These are phyloP conservation scores for Nemania sp. DNA, from an alignment of 2,329 filamentous ascomycete species.

Conservation along the genomic window DNA sequence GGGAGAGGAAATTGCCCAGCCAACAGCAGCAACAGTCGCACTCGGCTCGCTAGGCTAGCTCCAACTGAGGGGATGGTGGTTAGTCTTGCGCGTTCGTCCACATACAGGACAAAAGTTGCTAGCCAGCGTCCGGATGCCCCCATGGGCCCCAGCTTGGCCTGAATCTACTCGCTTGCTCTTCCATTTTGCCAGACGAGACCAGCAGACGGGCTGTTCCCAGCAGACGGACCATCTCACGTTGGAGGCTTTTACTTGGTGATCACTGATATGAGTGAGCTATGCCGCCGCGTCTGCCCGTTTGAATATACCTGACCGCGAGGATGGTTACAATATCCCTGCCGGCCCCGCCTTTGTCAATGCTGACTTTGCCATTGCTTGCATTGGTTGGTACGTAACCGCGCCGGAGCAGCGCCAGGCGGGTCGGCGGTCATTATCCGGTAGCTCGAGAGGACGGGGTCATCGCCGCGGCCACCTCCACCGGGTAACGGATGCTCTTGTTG, in stretches of 20 bases:
- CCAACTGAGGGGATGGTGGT: slow-evolving; percentile 2
- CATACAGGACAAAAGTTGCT: slow-evolving; percentile 2
- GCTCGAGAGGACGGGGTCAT: not conserved
- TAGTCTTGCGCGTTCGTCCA: no score
- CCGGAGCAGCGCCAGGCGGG: slow-evolving; percentile 2
- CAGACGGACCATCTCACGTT: not conserved
- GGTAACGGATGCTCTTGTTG: not conserved
- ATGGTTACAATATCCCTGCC: slow-evolving; percentile 25
- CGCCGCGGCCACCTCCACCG: not conserved
- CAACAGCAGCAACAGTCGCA: slow-evolving; percentile 3
- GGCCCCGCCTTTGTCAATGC: slow-evolving; percentile 44
- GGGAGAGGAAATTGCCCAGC: not conserved
- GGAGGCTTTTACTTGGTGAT: not conserved
- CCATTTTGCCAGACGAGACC: slow-evolving; percentile 16
- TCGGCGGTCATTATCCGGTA: slow-evolving; percentile 19
- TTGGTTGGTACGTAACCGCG: slow-evolving; percentile 20
- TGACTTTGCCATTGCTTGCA: slow-evolving; percentile 31
- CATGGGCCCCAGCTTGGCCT: not conserved
- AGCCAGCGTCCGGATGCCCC: not conserved
- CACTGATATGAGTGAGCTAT: slow-evolving; percentile 4
- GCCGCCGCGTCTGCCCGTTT: slow-evolving; percentile 1
- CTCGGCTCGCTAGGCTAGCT: slow-evolving; percentile 1
- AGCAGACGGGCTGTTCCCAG: not conserved
- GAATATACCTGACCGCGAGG: not conserved
- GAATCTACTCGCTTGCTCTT: not conserved